phyloP scores from a whole-genome alignment of 352 stramenopile species.

The Phytophthora podocarpi region DNA sequence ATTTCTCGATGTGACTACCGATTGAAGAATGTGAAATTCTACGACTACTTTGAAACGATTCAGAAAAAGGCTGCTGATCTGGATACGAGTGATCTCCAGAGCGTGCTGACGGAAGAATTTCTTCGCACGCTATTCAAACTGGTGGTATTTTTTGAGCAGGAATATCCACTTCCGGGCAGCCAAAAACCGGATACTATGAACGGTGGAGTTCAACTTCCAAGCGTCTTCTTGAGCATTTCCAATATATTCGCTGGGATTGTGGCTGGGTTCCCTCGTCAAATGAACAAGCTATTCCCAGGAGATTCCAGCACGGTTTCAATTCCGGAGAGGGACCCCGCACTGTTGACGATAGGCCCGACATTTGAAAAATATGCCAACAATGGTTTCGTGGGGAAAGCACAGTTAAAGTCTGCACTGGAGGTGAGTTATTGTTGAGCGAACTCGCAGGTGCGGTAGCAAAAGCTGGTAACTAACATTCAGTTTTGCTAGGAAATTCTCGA shows the following conservation, averaged over 20 bases:
- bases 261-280: constrained; percentile 48
- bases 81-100: constrained; percentile 77
- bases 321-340: constrained; percentile 20
- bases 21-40: constrained; percentile 67
- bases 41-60: constrained; percentile 78
- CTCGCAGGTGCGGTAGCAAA: neutral
- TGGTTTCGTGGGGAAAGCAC: constrained; percentile 27
- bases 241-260: constrained; percentile 77
- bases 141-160: constrained; percentile 73
- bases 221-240: constrained; percentile 54
- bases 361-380: constrained; percentile 41
- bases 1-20: constrained; percentile 31
- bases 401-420: constrained; percentile 38
- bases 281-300: constrained; percentile 59
- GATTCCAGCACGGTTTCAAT: constrained; percentile 18
- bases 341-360: neutral
- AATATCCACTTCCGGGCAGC: constrained; percentile 43
- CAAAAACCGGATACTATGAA: neutral
- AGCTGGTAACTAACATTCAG: neutral
- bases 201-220: constrained; percentile 29
- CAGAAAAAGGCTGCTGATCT: constrained; percentile 66
- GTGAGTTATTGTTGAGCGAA: constrained; percentile 27
- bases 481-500: constrained; percentile 29
- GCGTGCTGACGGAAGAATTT: constrained; percentile 78
- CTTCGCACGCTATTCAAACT: constrained; percentile 75